A percentile compares a stretch with the other conserved stretches of the same genome.
phyloP scores from a whole-genome alignment of 305 asterid species.

The Fraxinus nigra region DNA sequence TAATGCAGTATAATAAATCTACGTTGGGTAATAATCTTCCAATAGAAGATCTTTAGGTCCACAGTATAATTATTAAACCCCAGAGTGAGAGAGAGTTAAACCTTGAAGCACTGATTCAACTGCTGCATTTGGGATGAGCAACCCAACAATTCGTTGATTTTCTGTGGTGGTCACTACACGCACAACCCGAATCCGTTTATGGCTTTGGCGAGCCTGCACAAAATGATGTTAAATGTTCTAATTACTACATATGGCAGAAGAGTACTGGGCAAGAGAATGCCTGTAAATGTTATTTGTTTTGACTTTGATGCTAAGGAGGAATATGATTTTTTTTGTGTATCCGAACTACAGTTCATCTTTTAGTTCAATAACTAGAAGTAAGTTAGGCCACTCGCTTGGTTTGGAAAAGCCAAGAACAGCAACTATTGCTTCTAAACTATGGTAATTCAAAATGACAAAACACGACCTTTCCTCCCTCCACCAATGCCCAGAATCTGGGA shows the following conservation, averaged over 20 bases:
- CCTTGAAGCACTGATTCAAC: slow-evolving; percentile 96
- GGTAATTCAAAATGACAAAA: not conserved
- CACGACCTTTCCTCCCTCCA: not conserved
- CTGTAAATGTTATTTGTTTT: not conserved
- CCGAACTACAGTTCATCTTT: not conserved
- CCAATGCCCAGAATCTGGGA: not conserved
- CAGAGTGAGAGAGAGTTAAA: slow-evolving; percentile 31
- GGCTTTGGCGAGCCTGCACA: slow-evolving; percentile 78
- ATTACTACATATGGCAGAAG: slow-evolving; percentile 1
- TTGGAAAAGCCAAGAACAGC: not conserved
- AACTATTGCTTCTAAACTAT: not conserved
- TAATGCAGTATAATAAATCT: not conserved
- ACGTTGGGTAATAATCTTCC: not conserved
- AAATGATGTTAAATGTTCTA: slow-evolving; percentile 16
- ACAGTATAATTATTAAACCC: not conserved
- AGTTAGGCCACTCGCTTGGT: not conserved
- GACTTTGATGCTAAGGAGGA: not conserved
- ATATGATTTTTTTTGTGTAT: not conserved
- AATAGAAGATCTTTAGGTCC: not conserved
- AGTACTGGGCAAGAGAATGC: not conserved
- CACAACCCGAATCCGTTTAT: slow-evolving; percentile 80
- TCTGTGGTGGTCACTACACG: slow-evolving; percentile 84
- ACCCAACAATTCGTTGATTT: slow-evolving; percentile 77
- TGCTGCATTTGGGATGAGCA: slow-evolving; percentile 94
- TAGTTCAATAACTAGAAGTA: not conserved